These are phyloP conservation scores for Macrocybe gigantea DNA, from an alignment of 768 basidiomycete species.

Conservation along the genomic window DNA sequence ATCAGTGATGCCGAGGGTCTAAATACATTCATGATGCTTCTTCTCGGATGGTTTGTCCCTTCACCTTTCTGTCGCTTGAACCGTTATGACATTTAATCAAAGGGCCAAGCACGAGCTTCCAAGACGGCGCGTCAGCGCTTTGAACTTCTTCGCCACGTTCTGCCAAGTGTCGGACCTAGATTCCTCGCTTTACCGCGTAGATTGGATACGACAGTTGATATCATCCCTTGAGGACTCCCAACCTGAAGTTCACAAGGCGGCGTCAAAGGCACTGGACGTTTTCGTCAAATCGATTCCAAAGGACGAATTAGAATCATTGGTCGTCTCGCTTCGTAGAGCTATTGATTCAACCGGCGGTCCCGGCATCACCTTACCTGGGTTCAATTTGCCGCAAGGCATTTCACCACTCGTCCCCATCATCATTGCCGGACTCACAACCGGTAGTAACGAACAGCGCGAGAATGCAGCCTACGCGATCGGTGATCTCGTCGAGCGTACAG, in stretches of 20 bases:
- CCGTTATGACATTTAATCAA: background rate
- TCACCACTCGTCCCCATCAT: constrained; percentile 81
- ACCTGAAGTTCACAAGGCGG: constrained; percentile 72
- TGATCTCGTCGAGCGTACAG: constrained; percentile 88
- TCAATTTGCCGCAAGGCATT: constrained; percentile 79
- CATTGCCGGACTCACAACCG: constrained; percentile 88
- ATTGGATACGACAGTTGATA: constrained; percentile 91
- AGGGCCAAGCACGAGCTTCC: constrained; percentile 81
- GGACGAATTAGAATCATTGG: constrained; percentile 87
- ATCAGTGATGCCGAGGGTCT: constrained; percentile 84
- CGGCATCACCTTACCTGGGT: constrained; percentile 76
- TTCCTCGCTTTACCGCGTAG: constrained; percentile 78
- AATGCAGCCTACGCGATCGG: constrained; percentile 94
- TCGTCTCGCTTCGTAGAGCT: constrained; percentile 82
- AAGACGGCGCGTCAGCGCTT: constrained; percentile 70
- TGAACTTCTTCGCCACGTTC: constrained; percentile 73
- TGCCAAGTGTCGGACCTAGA: constrained; percentile 83
- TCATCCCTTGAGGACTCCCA: constrained; percentile 76
- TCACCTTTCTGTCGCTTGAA: background rate
- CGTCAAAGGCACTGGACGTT: constrained; percentile 76
- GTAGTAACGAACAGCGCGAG: constrained; percentile 92
- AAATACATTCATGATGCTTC: constrained; percentile 81
- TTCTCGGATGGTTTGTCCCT: constrained; percentile 76
- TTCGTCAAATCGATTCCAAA: constrained; percentile 90
- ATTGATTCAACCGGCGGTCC: constrained; percentile 83